A percentile compares a stretch with the other conserved stretches of the same genome.
These are phyloP conservation scores for Penicillium freii DNA, from an alignment of 2,329 filamentous ascomycete species.

Conservation along the genomic window DNA sequence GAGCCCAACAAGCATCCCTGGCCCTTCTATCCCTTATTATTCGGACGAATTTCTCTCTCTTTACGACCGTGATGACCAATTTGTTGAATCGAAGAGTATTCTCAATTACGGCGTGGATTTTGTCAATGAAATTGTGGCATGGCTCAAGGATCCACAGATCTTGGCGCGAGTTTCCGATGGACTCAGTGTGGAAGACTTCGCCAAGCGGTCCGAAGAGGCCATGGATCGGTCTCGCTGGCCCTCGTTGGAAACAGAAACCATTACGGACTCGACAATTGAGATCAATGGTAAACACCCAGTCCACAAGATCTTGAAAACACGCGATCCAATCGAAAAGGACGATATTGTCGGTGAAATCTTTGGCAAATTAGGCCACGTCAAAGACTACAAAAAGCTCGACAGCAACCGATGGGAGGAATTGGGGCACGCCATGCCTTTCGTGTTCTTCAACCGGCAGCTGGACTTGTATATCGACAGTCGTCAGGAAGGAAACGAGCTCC, in stretches of 20 bases:
- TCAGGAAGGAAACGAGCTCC: conserved; percentile 77
- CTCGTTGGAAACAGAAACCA: conserved; percentile 51
- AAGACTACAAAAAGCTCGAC: conserved; percentile 66
- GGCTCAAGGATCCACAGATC: conserved; percentile 72
- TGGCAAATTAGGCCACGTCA: conserved; percentile 70
- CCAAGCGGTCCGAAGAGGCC: conserved; percentile 58
- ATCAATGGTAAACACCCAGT: conserved; percentile 60
- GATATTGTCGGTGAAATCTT: conserved; percentile 71
- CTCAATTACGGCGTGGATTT: conserved; percentile 73
- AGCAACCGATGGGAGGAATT: conserved; percentile 68
- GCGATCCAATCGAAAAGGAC: conserved; percentile 51
- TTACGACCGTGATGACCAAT: conserved; percentile 62
- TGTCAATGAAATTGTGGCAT: conserved; percentile 70
- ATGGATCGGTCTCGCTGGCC: conserved; percentile 57
- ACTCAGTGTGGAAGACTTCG: conserved; percentile 63
- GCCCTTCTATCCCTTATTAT: conserved; percentile 66
- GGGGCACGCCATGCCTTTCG: conserved; percentile 62
- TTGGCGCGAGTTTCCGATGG: conserved; percentile 67
- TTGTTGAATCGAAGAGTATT: conserved; percentile 66
- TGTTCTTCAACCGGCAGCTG: conserved; percentile 83
- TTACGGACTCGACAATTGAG: conserved; percentile 50
- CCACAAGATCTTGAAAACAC: conserved; percentile 62
- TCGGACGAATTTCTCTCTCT: conserved; percentile 73
- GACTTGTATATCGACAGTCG: conserved; percentile 93
- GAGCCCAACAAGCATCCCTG: conserved; percentile 67